phyloP scores from a whole-genome alignment of 192 early-diverging fungal species.

The Spizellomyces punctatus region DNA sequence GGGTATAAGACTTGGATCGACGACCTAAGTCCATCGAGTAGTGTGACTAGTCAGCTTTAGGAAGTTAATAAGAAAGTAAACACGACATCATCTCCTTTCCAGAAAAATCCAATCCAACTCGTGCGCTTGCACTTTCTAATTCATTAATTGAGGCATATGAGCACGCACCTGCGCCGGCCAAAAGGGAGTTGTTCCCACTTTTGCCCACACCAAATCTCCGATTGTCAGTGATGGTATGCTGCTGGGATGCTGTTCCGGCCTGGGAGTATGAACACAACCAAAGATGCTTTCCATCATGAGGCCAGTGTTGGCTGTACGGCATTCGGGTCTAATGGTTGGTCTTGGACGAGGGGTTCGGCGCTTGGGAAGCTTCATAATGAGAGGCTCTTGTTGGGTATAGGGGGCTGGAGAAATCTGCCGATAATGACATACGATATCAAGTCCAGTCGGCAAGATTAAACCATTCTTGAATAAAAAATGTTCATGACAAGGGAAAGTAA shows the following conservation, averaged over 20 bases:
- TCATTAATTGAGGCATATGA: not conserved
- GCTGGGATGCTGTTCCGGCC: no score
- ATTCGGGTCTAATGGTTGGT: not conserved
- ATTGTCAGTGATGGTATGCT: not conserved
- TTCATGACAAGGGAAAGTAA: no score
- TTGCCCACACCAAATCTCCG: not conserved
- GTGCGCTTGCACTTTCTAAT: not conserved
- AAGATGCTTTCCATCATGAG: not conserved
- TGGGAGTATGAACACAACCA: not conserved
- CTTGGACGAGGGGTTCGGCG: not conserved
- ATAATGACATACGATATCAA: no score
- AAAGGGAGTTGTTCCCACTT: not conserved
- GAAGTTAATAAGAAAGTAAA: not conserved
- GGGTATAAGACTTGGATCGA: constrained; percentile 5
- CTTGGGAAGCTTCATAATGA: not conserved
- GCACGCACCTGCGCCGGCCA: constrained; percentile 13
- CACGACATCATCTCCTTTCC: no score
- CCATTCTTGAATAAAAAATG: no score
- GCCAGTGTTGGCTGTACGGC: not conserved
- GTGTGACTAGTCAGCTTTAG: not conserved
- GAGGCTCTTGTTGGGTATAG: no score
- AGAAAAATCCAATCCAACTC: no score
- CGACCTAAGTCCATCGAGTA: constrained; percentile 1
- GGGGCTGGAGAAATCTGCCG: no score
- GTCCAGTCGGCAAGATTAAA: no score